Evolutionary conservation across 805 yeast genomes (phyloP).

Genomic region (Monosporozyma unispora): DNA sequence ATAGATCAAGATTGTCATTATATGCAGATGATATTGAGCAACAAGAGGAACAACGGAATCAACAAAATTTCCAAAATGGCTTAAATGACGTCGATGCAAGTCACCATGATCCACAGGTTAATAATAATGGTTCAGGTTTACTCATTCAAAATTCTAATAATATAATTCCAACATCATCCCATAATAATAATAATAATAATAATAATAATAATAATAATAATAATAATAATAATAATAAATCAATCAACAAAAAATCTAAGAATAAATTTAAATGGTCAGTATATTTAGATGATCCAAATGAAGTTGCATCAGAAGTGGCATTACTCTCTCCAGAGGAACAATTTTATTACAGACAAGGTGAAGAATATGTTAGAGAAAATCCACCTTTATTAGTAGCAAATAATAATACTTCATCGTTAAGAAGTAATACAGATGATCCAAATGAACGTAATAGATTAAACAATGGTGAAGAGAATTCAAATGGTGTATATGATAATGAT

Average conservation of each 20-base stretch:
- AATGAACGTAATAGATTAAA: background rate
- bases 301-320: slow-evolving; percentile 50
- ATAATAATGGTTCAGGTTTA: background rate
- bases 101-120: background rate
- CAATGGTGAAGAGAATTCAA: background rate
- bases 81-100: background rate
- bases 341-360: slow-evolving; percentile 34
- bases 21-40: slow-evolving; percentile 6
- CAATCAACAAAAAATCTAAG: background rate
- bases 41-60: slow-evolving; percentile 1
- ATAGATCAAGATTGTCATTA: slow-evolving; percentile 11
- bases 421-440: slow-evolving; percentile 5
- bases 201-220: slow-evolving; percentile 2
- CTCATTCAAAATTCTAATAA: background rate
- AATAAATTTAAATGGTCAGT: slow-evolving; percentile 36
- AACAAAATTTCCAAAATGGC: background rate
- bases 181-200: background rate
- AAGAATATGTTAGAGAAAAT: slow-evolving; percentile 29
- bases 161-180: background rate
- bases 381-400: slow-evolving; percentile 37
- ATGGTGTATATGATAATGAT: slow-evolving; percentile 2
- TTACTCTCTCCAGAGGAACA: slow-evolving; percentile 42
- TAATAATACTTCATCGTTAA: background rate
- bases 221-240: background rate
- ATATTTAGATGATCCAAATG: slow-evolving; percentile 53